Conservation (phyloP, 2,329 filamentous ascomycete species). For the Magnaporthales sp. region DNA sequence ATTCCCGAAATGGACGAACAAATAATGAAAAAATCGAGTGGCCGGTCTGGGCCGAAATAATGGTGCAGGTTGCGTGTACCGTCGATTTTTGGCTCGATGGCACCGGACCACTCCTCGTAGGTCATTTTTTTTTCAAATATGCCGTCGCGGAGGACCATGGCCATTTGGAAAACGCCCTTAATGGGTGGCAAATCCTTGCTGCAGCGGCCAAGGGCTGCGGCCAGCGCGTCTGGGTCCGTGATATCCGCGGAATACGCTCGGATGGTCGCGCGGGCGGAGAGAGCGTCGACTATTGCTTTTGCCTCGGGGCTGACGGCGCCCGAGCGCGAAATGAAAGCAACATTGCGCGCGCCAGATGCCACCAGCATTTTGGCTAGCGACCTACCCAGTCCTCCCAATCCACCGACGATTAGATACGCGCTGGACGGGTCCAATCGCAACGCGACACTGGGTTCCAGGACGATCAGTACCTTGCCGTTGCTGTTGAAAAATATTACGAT, state of each 20-base stretch:
- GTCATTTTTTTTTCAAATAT: constrained; percentile 42
- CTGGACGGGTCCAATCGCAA: constrained; percentile 3
- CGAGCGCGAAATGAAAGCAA: constrained; percentile 11
- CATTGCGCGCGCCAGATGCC: constrained; percentile 9
- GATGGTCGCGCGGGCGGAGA: constrained; percentile 6
- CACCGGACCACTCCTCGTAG: constrained; percentile 31
- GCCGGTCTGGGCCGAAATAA: constrained; percentile 20
- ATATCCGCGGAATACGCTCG: constrained; percentile 9
- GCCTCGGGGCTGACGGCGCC: constrained; percentile 7
- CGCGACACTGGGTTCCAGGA: neutral
- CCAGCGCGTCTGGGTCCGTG: constrained; percentile 8
- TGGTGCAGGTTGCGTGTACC: constrained; percentile 41
- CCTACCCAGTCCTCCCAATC: constrained; percentile 18
- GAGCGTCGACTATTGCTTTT: constrained; percentile 5
- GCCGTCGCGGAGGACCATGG: constrained; percentile 22
- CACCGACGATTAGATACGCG: constrained; percentile 18
- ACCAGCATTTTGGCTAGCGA: constrained; percentile 17
- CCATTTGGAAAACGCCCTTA: constrained; percentile 10
- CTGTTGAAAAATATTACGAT: neutral
- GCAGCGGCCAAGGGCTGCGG: constrained; percentile 4
- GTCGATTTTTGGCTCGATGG: constrained; percentile 38
- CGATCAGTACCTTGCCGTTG: neutral
- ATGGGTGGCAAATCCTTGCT: constrained; percentile 8
- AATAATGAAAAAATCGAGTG: constrained; percentile 29
- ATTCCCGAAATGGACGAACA: constrained; percentile 24